phyloP scores from a whole-genome alignment of 2,329 filamentous ascomycete species.

The Paradendryphiella salina region DNA sequence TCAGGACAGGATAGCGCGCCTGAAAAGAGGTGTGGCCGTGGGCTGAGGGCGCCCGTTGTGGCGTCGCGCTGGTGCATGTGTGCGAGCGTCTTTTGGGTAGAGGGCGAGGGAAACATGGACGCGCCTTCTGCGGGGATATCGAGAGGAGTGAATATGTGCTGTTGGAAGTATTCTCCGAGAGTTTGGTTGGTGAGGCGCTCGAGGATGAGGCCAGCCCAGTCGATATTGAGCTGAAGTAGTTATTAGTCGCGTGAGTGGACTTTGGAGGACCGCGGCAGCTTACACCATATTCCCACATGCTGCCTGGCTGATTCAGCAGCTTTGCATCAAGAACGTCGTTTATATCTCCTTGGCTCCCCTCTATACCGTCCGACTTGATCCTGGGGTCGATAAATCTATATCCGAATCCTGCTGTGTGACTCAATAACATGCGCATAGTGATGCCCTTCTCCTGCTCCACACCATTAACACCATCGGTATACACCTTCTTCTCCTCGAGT shows the following conservation, averaged over 20 bases:
- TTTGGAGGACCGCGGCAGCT: slow-evolving; percentile 1
- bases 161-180: slow-evolving; percentile 53
- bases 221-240: slow-evolving; percentile 51
- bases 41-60: slow-evolving; percentile 42
- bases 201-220: slow-evolving; percentile 56
- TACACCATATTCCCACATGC: slow-evolving; percentile 61
- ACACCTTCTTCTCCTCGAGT: slow-evolving; percentile 49
- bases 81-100: slow-evolving; percentile 60
- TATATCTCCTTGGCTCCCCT: slow-evolving; percentile 33
- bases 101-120: slow-evolving; percentile 59
- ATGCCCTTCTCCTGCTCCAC: slow-evolving; percentile 50
- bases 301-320: slow-evolving; percentile 66
- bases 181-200: slow-evolving; percentile 50
- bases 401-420: slow-evolving; percentile 56
- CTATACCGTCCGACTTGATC: slow-evolving; percentile 49
- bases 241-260: not conserved
- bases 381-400: slow-evolving; percentile 55
- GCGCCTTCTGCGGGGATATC: slow-evolving; percentile 51
- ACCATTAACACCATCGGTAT: slow-evolving; percentile 40
- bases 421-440: slow-evolving; percentile 56
- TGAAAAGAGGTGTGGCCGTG: slow-evolving; percentile 57
- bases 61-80: slow-evolving; percentile 59
- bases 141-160: slow-evolving; percentile 54
- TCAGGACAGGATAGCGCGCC: slow-evolving; percentile 51
- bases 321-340: slow-evolving; percentile 57